Percentiles rank a stretch among this genome's conserved stretches.
Conservation (phyloP, 805 yeast genomes). For the Saccharomyces mikatae region DNA sequence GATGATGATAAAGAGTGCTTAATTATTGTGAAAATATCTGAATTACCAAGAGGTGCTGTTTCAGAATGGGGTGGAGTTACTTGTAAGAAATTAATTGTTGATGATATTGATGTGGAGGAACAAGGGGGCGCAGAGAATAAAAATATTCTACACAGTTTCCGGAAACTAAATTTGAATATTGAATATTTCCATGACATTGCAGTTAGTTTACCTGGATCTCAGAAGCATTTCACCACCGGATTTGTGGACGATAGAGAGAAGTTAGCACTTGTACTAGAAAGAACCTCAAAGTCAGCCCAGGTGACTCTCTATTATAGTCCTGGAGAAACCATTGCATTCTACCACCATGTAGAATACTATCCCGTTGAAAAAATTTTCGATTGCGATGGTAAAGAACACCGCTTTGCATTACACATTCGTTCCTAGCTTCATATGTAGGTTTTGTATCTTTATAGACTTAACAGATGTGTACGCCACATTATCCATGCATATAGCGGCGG, state of each 20-base stretch:
- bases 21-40: slow-evolving; percentile 46
- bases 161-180: neutral
- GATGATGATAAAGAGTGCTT: slow-evolving; percentile 28
- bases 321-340: neutral
- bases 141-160: neutral
- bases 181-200: neutral
- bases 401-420: slow-evolving; percentile 15
- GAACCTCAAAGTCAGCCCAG: slow-evolving; percentile 5
- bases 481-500: neutral
- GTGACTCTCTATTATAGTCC: slow-evolving; percentile 16
- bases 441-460: neutral
- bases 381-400: slow-evolving; percentile 13
- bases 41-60: slow-evolving; percentile 53
- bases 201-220: slow-evolving; percentile 1
- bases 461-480: neutral
- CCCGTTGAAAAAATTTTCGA: slow-evolving; percentile 26
- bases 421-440: neutral
- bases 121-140: slow-evolving; percentile 27
- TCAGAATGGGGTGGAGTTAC: slow-evolving; percentile 73
- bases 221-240: slow-evolving; percentile 14
- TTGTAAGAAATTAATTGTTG: slow-evolving; percentile 31
- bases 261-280: slow-evolving; percentile 2
- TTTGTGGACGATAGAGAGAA: slow-evolving; percentile 12
- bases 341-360: slow-evolving; percentile 16
- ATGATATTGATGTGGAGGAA: slow-evolving; percentile 38